phyloP scores from a whole-genome alignment of 352 stramenopile genomes.

The Phytophthora fragariaefolia region DNA sequence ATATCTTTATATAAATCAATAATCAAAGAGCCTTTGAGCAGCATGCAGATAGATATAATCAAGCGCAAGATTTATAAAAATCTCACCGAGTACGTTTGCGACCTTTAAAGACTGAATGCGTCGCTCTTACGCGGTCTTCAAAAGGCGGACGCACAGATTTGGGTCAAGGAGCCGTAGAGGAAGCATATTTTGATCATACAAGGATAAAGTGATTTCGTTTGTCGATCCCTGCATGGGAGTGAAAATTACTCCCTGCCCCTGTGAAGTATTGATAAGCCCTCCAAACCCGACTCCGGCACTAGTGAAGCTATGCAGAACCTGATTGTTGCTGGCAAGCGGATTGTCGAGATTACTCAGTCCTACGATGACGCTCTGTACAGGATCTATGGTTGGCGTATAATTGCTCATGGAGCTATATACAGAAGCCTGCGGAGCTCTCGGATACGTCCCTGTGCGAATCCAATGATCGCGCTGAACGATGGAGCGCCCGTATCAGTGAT shows the following conservation, averaged over 20 bases:
- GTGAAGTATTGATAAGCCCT: too few species aligned
- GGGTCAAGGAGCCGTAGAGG: constrained; percentile 7
- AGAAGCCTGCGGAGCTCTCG: too few species aligned
- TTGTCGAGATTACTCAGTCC: too few species aligned
- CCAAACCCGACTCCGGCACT: too few species aligned
- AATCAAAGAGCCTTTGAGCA: constrained; percentile 14
- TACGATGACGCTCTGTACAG: too few species aligned
- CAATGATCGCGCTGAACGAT: background rate
- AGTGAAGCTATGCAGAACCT: too few species aligned
- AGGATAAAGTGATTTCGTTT: background rate
- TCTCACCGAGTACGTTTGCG: constrained; percentile 25
- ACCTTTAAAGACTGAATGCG: constrained; percentile 6
- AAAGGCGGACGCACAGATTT: constrained; percentile 25
- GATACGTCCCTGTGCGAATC: background rate
- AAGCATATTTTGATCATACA: background rate
- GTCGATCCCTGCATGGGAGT: too few species aligned
- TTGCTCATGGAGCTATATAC: too few species aligned
- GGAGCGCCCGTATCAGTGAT: background rate
- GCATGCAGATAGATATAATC: constrained; percentile 31
- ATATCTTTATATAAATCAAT: constrained; percentile 26
- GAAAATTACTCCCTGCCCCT: too few species aligned
- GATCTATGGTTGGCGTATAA: too few species aligned
- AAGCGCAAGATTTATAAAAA: constrained; percentile 26
- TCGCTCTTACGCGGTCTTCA: constrained; percentile 4
- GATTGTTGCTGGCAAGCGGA: too few species aligned